phyloP scores from a whole-genome alignment of 257 asterid genomes.

The Asclepias syriaca region DNA sequence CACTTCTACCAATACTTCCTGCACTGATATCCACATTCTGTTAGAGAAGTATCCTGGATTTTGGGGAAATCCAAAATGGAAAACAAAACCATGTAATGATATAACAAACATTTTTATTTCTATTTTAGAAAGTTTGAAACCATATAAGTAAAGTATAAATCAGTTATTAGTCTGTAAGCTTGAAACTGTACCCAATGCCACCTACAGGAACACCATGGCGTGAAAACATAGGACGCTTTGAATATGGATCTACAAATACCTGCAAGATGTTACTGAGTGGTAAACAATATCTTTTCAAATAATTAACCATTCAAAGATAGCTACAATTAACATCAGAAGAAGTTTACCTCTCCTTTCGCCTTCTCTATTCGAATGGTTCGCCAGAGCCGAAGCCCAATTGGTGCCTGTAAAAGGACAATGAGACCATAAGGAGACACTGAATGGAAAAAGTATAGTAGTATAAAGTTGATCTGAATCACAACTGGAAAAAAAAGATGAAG shows the following conservation, averaged over 20 bases:
- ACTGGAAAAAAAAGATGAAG: neutral
- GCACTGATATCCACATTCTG: constrained; percentile 49
- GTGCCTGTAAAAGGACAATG: constrained; percentile 53
- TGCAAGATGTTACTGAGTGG: constrained; percentile 34
- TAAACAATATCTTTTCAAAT: constrained; percentile 10
- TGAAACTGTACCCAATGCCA: constrained; percentile 74
- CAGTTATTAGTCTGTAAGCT: neutral
- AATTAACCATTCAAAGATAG: constrained; percentile 6
- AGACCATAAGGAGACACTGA: constrained; percentile 7
- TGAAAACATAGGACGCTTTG: constrained; percentile 64
- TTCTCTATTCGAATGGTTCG: constrained; percentile 51
- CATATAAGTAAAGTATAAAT: neutral
- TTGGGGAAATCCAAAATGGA: neutral
- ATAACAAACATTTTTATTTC: neutral
- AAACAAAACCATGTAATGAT: neutral
- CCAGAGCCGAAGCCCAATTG: constrained; percentile 86
- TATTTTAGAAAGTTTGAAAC: neutral
- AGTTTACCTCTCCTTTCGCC: constrained; percentile 33
- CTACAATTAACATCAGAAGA: neutral
- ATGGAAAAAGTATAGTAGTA: constrained; percentile 8
- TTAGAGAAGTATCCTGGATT: neutral
- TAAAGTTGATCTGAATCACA: constrained; percentile 1
- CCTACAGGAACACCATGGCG: constrained; percentile 96
- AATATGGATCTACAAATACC: constrained; percentile 83
- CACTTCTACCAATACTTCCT: constrained; percentile 98